phyloP scores from a whole-genome alignment of 345 rosid species.

The Cardamine occulta region DNA sequence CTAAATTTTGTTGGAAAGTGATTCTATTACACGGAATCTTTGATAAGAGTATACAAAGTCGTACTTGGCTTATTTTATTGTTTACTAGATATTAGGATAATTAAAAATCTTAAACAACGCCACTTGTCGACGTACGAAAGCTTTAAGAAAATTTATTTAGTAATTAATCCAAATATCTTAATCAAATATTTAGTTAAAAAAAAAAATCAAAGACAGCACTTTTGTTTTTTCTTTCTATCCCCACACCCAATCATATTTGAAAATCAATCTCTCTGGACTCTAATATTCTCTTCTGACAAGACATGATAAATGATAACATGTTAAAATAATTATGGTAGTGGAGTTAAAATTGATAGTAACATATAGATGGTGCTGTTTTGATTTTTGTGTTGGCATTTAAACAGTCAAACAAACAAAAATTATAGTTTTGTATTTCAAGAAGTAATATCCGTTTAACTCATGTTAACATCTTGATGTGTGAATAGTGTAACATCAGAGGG shows the following conservation, averaged over 20 bases:
- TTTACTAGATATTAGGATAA: neutral
- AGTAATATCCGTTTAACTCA: neutral
- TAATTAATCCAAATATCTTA: neutral
- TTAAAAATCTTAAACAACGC: constrained; percentile 2
- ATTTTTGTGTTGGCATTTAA: neutral
- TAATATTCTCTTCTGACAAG: neutral
- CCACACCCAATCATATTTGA: neutral
- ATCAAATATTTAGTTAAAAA: neutral
- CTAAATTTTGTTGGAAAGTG: constrained; percentile 2
- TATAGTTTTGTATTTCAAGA: too few relatives aligned
- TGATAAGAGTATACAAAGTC: constrained; percentile 20
- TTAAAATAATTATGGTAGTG: neutral
- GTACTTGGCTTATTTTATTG: constrained; percentile 30
- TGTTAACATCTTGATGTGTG: neutral
- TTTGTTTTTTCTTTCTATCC: neutral
- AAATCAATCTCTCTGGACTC: neutral
- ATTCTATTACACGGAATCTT: constrained; percentile 37
- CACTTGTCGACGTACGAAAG: neutral
- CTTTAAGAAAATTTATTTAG: neutral
- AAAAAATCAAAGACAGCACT: neutral
- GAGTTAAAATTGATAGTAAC: neutral
- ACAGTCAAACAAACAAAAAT: too few relatives aligned
- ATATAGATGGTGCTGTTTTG: neutral
- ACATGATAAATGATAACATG: neutral
- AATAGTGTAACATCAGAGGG: neutral